Conservation (phyloP, 2,329 filamentous ascomycete species). For the Cyphellophora attinorum region DNA sequence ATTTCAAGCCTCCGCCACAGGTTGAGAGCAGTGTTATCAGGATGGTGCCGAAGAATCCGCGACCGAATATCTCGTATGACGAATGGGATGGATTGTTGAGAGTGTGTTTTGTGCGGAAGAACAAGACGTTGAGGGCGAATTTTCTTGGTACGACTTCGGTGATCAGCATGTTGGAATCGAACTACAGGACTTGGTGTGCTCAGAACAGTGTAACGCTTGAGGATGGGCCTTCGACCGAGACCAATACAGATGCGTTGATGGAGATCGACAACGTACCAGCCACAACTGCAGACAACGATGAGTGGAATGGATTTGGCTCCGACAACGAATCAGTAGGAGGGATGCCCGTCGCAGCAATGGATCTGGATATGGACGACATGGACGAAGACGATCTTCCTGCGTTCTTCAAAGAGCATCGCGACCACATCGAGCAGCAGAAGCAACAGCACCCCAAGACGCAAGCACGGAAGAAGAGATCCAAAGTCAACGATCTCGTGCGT, state of each 20-base stretch:
- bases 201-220: slow-evolving; percentile 74
- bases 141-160: slow-evolving; percentile 76
- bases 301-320: slow-evolving; percentile 5
- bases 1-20: slow-evolving; percentile 89
- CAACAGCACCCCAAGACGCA: slow-evolving; percentile 19
- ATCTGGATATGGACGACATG: slow-evolving; percentile 26
- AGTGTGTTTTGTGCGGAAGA: slow-evolving; percentile 77
- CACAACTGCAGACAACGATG: slow-evolving; percentile 34
- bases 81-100: slow-evolving; percentile 89
- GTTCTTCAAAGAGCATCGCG: slow-evolving; percentile 63
- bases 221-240: slow-evolving; percentile 42
- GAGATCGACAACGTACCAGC: slow-evolving; percentile 21
- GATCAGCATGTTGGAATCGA: slow-evolving; percentile 71
- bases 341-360: slow-evolving; percentile 43
- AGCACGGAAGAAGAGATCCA: slow-evolving; percentile 63
- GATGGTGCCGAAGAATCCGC: slow-evolving; percentile 75
- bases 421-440: slow-evolving; percentile 22
- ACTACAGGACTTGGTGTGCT: slow-evolving; percentile 84
- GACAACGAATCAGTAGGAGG: slow-evolving; percentile 25
- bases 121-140: slow-evolving; percentile 74
- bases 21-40: slow-evolving; percentile 88
- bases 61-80: slow-evolving; percentile 82
- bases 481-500: slow-evolving; percentile 70
- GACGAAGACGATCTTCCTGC: slow-evolving; percentile 62
- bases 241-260: slow-evolving; percentile 24